These are phyloP conservation scores for Schoenoplectus triqueter DNA, from an alignment of 202 grass and related monocot genomes.

Conservation along the genomic window DNA sequence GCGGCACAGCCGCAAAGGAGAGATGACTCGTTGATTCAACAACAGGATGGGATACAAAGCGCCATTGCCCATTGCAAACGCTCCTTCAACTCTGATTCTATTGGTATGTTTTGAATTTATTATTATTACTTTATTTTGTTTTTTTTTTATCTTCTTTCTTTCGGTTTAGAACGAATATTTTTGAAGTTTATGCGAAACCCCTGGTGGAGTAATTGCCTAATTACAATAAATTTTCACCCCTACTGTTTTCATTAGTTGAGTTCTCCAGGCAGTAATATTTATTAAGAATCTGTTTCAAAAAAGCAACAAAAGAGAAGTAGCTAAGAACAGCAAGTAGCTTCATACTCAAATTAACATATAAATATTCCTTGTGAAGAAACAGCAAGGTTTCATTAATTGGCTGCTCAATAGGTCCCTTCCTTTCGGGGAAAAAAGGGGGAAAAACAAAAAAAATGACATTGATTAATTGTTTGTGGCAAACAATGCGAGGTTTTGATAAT, in stretches of 20 bases:
- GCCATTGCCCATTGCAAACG: slow-evolving; percentile 95
- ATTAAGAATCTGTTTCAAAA: not conserved
- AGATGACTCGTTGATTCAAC: slow-evolving; percentile 82
- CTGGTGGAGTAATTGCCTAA: not conserved
- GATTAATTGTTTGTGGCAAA: no score
- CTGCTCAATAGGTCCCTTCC: no score
- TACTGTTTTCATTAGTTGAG: not conserved
- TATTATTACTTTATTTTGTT: no score
- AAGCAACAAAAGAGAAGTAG: not conserved
- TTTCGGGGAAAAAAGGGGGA: no score
- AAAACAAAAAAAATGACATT: no score
- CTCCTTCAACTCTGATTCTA: slow-evolving; percentile 67
- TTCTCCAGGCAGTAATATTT: not conserved
- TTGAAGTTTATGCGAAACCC: not conserved
- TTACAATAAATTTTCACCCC: not conserved
- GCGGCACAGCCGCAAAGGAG: slow-evolving; percentile 43
- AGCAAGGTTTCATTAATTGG: no score
- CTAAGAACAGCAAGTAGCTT: no score
- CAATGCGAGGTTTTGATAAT: no score
- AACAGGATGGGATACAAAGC: slow-evolving; percentile 91
- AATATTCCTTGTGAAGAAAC: no score
- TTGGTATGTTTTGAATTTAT: slow-evolving; percentile 39
- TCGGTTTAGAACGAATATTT: not conserved
- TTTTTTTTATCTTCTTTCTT: no score
- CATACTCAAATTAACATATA: no score